Evolutionary conservation across 257 asterid species (phyloP).

Genomic region (Nyctanthes arbortristis): DNA sequence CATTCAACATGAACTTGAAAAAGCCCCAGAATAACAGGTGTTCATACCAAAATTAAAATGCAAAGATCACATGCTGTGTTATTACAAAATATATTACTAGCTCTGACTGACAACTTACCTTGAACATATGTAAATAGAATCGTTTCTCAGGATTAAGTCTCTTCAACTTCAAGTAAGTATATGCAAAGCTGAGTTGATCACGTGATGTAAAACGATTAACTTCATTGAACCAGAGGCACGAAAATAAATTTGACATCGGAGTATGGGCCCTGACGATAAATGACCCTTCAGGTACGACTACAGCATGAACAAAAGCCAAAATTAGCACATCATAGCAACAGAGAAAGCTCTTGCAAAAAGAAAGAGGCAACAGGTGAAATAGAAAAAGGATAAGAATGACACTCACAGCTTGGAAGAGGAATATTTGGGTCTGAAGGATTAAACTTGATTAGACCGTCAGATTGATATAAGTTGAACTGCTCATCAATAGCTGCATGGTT

Average conservation of each 20-base stretch:
- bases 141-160: constrained; percentile 64
- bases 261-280: constrained; percentile 92
- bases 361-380: constrained; percentile 16
- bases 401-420: constrained; percentile 85
- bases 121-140: constrained; percentile 76
- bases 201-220: constrained; percentile 87
- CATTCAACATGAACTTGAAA: not conserved
- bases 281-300: constrained; percentile 95
- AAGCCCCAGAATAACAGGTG: not conserved
- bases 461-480: constrained; percentile 72
- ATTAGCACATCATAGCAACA: constrained; percentile 9
- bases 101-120: constrained; percentile 50
- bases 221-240: constrained; percentile 96
- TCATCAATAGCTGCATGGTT: constrained; percentile 79
- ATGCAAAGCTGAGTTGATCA: constrained; percentile 92
- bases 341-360: constrained; percentile 3
- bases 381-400: constrained; percentile 20
- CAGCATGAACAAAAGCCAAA: constrained; percentile 12
- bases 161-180: constrained; percentile 78
- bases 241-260: constrained; percentile 80
- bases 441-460: constrained; percentile 86
- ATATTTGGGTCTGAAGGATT: constrained; percentile 60
- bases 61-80: constrained; percentile 3
- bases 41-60: not conserved
- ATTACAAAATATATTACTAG: not conserved